Evolutionary conservation across 352 stramenopile genomes (phyloP).

Genomic region (Phytophthora hibernalis): DNA sequence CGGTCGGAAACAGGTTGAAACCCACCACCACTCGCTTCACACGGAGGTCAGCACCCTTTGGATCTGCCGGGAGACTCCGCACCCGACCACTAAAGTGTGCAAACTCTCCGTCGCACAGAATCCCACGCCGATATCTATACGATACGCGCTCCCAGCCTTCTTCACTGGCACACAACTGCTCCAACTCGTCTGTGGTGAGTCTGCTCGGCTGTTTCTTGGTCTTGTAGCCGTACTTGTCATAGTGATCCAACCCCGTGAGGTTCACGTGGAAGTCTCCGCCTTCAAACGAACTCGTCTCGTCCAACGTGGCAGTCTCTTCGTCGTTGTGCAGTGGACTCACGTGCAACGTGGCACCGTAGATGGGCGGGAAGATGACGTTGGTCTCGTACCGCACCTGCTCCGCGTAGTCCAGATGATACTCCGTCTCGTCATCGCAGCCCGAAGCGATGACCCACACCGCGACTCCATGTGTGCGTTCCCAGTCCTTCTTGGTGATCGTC

Average conservation of each 20-base stretch:
- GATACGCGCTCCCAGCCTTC: conserved; percentile 49
- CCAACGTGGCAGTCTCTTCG: background rate
- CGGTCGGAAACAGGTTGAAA: conserved; percentile 77
- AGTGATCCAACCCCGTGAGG: conserved; percentile 55
- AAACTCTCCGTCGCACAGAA: conserved; percentile 75
- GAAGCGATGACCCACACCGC: conserved; percentile 78
- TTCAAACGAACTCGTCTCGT: conserved; percentile 36
- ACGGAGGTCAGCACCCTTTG: background rate
- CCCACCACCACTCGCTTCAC: conserved; percentile 76
- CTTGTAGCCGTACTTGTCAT: conserved; percentile 74
- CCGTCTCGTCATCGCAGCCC: conserved; percentile 64
- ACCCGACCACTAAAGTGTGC: conserved; percentile 75
- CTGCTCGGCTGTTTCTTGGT: conserved; percentile 47
- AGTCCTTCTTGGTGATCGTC: conserved; percentile 43
- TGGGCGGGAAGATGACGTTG: conserved; percentile 71
- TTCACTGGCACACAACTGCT: conserved; percentile 37
- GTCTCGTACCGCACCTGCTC: conserved; percentile 78
- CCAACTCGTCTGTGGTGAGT: conserved; percentile 59
- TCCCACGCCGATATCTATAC: conserved; percentile 67
- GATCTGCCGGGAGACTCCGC: conserved; percentile 40
- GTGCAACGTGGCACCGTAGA: conserved; percentile 81
- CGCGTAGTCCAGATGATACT: conserved; percentile 80
- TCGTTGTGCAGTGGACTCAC: conserved; percentile 58
- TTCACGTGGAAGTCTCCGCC: conserved; percentile 75
- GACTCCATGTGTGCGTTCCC: conserved; percentile 53